Evolutionary conservation across 2,329 filamentous ascomycete species (phyloP), one percentile per base, ranked within the genome.

Genomic region (Xylaria sp.): DNA sequence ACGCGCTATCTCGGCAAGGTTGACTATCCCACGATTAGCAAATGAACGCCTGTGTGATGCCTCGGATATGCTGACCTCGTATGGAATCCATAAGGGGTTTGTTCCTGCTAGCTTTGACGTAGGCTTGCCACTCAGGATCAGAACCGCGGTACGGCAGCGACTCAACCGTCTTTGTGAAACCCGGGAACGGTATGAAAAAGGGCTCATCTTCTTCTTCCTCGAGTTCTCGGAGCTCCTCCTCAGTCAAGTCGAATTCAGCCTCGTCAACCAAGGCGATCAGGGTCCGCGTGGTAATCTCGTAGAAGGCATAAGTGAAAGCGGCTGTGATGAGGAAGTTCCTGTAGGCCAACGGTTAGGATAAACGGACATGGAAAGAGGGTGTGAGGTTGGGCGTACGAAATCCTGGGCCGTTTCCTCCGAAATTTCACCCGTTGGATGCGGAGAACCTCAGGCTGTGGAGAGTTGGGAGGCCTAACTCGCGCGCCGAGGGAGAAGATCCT

Each of bases 51-150:
- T 20, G n/a, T 15, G 38, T 31, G 11, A 9, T 20, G 44, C 15
- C 15, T 56, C 29, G 39, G n/a, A n/a, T 56, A 29, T 44, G 76
- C 82, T 42, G 71, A 84, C 86, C 72, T 73, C 81, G 82, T 31
- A 90, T 83, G 25, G 79, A 75, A 20, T 82, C 73, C 27, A 86
- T 78, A 10, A 84, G 78, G 49, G 83, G 76, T 15, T 74, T 76
- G 67, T 91, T 84, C 68, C 83, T 83, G 67, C 83, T 86, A n/a
- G 91, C 79, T 62, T 84, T 84, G 17, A 88, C 73, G 69, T 89
- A 92, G 55, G 82, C 81, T 68, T 82, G 79, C 87, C 87, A 91
- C 76, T 92, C 90, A 2, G 89, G 88, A 70, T 90, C 88, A 29
- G 79, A 80, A 58, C 83, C 83, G 66, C 80, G 81, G 74, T 89